Percentiles rank a stretch among this genome's conserved stretches.
Conservation (phyloP, 345 rosid species). For the Bruguiera gymnorhiza region DNA sequence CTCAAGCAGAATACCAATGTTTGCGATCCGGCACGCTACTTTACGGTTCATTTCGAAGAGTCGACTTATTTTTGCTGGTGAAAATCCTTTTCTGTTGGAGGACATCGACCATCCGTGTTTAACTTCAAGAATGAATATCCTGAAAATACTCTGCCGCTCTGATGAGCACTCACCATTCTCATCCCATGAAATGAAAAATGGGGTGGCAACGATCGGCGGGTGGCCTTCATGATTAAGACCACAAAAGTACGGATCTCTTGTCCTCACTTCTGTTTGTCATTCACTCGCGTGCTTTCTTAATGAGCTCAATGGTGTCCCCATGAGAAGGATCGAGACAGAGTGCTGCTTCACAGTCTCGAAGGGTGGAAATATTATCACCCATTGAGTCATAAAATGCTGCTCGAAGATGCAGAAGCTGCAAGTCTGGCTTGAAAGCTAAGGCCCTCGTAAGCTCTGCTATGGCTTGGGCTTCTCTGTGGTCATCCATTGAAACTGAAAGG, state of each 20-base stretch:
- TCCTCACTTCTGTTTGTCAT: conserved; percentile 36
- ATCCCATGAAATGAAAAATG: no score
- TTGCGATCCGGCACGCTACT: conserved; percentile 39
- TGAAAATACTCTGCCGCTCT: conserved; percentile 15
- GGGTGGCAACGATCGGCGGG: no score
- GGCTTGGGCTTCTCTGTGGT: conserved; percentile 87
- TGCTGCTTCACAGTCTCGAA: conserved; percentile 94
- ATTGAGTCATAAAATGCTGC: conserved; percentile 91
- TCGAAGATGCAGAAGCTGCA: conserved; percentile 85
- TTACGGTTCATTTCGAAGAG: conserved; percentile 15
- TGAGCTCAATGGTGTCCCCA: conserved; percentile 60
- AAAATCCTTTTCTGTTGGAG: conserved; percentile 6
- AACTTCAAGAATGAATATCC: conserved; percentile 29
- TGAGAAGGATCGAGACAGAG: conserved; percentile 78
- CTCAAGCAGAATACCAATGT: conserved; percentile 15
- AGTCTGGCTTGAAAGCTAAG: conserved; percentile 83
- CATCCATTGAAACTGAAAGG: conserved; percentile 86
- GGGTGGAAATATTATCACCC: conserved; percentile 50
- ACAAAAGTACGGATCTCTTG: conserved; percentile 12
- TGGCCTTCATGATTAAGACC: conserved; percentile 7
- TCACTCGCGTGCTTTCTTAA: conserved; percentile 44
- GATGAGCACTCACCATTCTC: conserved; percentile 11
- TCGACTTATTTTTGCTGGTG: not conserved
- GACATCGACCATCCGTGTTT: not conserved
- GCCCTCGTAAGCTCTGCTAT: conserved; percentile 77